phyloP scores from a whole-genome alignment of 306 rosid genomes.

The Cicer bijugum region DNA sequence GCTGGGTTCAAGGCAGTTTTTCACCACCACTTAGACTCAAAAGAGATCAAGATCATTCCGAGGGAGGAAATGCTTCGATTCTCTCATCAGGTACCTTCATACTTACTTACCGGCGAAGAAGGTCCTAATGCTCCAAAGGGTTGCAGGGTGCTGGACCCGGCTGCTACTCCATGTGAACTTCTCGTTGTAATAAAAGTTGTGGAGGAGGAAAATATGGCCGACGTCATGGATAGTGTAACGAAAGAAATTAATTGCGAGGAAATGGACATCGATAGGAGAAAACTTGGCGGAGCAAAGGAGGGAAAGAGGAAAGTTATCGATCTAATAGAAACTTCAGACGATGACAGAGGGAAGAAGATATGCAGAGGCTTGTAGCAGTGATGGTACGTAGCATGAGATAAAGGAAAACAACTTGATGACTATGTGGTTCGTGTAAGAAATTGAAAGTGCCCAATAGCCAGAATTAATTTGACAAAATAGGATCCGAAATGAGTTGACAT shows the following conservation, averaged over 20 bases:
- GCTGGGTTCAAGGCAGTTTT: constrained; percentile 88
- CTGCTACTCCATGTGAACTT: constrained; percentile 79
- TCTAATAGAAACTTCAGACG: constrained; percentile 40
- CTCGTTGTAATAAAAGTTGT: constrained; percentile 63
- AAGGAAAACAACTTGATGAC: constrained; percentile 30
- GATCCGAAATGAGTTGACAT: constrained; percentile 38
- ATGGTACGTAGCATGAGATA: constrained; percentile 13
- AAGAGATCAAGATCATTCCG: constrained; percentile 61
- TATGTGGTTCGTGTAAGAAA: constrained; percentile 14
- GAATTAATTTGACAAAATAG: constrained; percentile 43
- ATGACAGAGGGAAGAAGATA: constrained; percentile 40
- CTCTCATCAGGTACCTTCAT: constrained; percentile 87
- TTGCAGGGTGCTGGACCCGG: constrained; percentile 94
- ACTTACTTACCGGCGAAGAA: constrained; percentile 72
- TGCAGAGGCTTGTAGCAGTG: constrained; percentile 28
- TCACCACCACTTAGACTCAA: constrained; percentile 66
- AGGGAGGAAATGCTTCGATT: constrained; percentile 78
- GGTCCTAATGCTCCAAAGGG: constrained; percentile 78
- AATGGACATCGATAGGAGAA: constrained; percentile 11
- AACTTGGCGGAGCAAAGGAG: constrained; percentile 32
- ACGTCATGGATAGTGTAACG: constrained; percentile 39
- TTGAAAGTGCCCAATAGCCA: constrained; percentile 31
- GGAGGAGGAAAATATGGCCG: constrained; percentile 54
- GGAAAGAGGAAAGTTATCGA: constrained; percentile 8
- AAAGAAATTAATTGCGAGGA: constrained; percentile 28